A percentile compares a stretch with the other conserved stretches of the same genome.
phyloP scores from a whole-genome alignment of 768 basidiomycete species.

The Mrakia hoshinonis region DNA sequence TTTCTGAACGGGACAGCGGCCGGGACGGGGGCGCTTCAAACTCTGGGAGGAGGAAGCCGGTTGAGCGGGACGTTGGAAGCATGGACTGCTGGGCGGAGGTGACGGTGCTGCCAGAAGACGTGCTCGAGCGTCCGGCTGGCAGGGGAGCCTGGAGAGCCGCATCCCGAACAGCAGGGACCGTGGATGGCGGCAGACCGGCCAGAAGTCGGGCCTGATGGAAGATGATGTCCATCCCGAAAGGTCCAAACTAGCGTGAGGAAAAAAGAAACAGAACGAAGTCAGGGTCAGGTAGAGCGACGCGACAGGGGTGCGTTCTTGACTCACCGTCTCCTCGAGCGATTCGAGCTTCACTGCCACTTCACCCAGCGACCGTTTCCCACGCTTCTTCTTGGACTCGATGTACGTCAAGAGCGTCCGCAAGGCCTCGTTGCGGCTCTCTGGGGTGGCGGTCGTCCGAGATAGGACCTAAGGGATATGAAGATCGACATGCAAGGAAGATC shows the following conservation, averaged over 20 bases:
- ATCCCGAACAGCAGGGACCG: background rate
- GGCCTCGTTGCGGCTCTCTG: background rate
- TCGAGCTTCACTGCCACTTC: background rate
- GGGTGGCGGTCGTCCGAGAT: background rate
- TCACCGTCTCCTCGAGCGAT: background rate
- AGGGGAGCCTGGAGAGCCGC: background rate
- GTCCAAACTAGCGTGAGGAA: background rate
- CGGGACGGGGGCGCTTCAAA: background rate
- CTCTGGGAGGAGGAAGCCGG: background rate
- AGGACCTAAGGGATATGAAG: background rate
- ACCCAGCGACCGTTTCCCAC: background rate
- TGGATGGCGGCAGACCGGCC: background rate
- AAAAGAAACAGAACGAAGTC: background rate
- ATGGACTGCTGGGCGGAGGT: background rate
- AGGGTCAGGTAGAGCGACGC: background rate
- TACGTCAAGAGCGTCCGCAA: background rate
- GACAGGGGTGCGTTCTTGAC: background rate
- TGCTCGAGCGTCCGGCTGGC: background rate
- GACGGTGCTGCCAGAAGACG: background rate
- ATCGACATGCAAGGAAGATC: background rate
- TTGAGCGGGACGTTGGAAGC: background rate
- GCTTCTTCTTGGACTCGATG: slow-evolving; percentile 4
- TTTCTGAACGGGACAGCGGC: background rate
- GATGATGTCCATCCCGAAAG: background rate
- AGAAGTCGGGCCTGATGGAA: slow-evolving; percentile 4